phyloP scores from a whole-genome alignment of 75 land plant species.

The Chamaecyparis obtusa region DNA sequence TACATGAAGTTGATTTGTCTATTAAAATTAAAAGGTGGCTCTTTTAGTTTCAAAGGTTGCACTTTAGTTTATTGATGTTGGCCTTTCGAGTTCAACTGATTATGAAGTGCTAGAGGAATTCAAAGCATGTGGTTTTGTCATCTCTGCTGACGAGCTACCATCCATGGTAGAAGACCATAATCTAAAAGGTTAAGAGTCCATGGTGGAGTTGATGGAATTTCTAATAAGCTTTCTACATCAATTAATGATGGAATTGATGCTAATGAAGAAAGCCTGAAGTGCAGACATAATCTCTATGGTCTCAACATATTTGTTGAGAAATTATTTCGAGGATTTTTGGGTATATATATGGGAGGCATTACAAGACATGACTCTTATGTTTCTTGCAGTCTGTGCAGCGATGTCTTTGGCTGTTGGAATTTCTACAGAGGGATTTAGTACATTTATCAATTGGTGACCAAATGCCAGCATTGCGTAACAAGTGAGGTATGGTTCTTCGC shows the following conservation, averaged over 20 bases:
- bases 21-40: conserved; percentile 32
- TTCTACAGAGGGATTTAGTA: conserved; percentile 76
- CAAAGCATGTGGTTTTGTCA: conserved; percentile 68
- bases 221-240: conserved; percentile 59
- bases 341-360: conserved; percentile 94
- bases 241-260: conserved; percentile 51
- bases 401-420: conserved; percentile 82
- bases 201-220: conserved; percentile 68
- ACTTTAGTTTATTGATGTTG: conserved; percentile 63
- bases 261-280: conserved; percentile 24
- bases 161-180: conserved; percentile 73
- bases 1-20: background rate
- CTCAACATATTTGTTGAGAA: conserved; percentile 69
- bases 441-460: conserved; percentile 88
- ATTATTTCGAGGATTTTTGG: conserved; percentile 63
- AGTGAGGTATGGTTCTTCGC: no score
- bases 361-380: conserved; percentile 84
- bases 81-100: conserved; percentile 25
- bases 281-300: conserved; percentile 65
- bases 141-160: conserved; percentile 68
- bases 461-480: conserved; percentile 78
- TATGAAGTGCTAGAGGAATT: conserved; percentile 58
- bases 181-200: conserved; percentile 48
- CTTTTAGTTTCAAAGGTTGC: conserved; percentile 85
- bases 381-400: conserved; percentile 75